phyloP scores from a whole-genome alignment of 352 stramenopile species.

The Globisporangium splendens region DNA sequence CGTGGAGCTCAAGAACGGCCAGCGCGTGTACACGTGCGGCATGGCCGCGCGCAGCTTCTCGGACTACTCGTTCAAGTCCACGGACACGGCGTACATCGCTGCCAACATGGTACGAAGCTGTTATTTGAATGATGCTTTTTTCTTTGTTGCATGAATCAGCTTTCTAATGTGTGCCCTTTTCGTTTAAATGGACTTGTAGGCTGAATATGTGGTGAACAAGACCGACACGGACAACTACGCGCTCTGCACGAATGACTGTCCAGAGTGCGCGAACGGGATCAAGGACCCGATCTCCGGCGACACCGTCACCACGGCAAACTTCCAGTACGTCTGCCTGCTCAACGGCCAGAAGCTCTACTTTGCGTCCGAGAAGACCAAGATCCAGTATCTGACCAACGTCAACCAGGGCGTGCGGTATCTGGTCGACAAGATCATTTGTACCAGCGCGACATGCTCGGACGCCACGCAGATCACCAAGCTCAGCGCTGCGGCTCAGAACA shows the following conservation, averaged over 20 bases:
- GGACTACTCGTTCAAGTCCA: constrained; percentile 50
- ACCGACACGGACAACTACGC: constrained; percentile 34
- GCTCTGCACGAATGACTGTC: constrained; percentile 33
- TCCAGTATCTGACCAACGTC: constrained; percentile 56
- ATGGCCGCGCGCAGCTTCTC: constrained; percentile 54
- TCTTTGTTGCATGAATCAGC: not conserved
- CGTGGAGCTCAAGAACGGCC: constrained; percentile 50
- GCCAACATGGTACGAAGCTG: constrained; percentile 59
- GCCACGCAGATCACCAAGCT: constrained; percentile 52
- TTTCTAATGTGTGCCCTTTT: constrained; percentile 3
- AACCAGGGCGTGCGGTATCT: constrained; percentile 45
- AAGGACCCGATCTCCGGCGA: constrained; percentile 63
- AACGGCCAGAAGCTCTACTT: constrained; percentile 88
- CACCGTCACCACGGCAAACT: constrained; percentile 50
- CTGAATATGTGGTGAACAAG: constrained; percentile 45
- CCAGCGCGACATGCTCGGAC: constrained; percentile 48
- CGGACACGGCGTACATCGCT: constrained; percentile 67
- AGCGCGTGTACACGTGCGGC: constrained; percentile 73
- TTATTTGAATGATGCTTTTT: not conserved
- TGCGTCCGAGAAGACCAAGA: constrained; percentile 58
- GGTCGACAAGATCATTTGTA: constrained; percentile 58
- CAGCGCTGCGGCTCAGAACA: constrained; percentile 40
- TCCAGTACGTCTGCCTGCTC: constrained; percentile 63
- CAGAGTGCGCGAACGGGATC: constrained; percentile 42
- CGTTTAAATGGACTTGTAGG: constrained; percentile 18